Percentiles rank a stretch among this genome's conserved stretches.
phyloP scores from a whole-genome alignment of 2,329 filamentous ascomycete genomes.

The Pseudogymnoascus sp. region DNA sequence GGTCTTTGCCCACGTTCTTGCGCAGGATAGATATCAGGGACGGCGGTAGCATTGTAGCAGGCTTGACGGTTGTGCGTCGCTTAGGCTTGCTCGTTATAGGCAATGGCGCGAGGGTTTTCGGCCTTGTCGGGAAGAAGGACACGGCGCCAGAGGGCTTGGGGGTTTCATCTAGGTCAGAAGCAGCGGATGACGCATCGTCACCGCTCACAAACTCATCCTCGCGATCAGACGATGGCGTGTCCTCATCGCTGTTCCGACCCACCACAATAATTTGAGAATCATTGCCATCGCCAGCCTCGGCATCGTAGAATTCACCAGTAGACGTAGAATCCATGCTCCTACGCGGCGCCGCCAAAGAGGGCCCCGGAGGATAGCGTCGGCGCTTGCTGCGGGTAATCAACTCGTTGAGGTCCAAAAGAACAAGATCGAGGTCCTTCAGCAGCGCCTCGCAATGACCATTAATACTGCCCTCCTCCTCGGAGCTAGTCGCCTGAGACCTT shows the following conservation, averaged over 20 bases:
- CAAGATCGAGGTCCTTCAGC: conserved; percentile 75
- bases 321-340: conserved; percentile 72
- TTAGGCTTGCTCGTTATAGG: conserved; percentile 58
- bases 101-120: conserved; percentile 68
- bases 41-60: conserved; percentile 71
- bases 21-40: conserved; percentile 89
- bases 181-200: conserved; percentile 47
- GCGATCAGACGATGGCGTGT: conserved; percentile 47
- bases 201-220: conserved; percentile 35
- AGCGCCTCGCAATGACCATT: conserved; percentile 78
- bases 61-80: conserved; percentile 61
- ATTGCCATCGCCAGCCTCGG: conserved; percentile 55
- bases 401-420: conserved; percentile 71
- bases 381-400: conserved; percentile 74
- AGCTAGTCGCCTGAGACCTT: conserved; percentile 7
- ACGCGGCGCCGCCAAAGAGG: conserved; percentile 29
- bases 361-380: conserved; percentile 47
- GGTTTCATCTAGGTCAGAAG: conserved; percentile 49
- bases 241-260: conserved; percentile 50
- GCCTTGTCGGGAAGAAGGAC: conserved; percentile 65
- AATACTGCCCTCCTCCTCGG: conserved; percentile 54
- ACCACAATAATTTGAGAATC: conserved; percentile 67
- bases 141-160: conserved; percentile 47
- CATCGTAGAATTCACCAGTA: conserved; percentile 93
- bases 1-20: conserved; percentile 96